Base-by-base conservation (phyloP, 106 monocot genomes). In the Dioscorea dumetorum region DNA sequence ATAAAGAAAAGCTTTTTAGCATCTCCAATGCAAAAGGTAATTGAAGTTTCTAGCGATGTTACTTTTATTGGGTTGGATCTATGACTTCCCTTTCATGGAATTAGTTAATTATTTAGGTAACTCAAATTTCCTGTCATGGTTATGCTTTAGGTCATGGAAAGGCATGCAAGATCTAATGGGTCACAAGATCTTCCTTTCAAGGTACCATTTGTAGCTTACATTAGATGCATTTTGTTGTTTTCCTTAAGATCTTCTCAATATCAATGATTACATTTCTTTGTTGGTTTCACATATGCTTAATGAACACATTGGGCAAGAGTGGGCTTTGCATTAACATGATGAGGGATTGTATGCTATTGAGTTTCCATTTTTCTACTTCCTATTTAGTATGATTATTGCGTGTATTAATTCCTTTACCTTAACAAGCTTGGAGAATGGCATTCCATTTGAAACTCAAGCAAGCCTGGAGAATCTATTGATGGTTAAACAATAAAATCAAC, bases 41-140 rank as follows among this genome's bases (percentile, higher is more conserved):
- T n/a, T 50, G 34, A 60, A 64, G 15, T 61, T 74, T 50, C 50
- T 60, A 59, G 48, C 57, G 63, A 70, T 64, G 68, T 84, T 49
- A 81, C 60, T 31, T 92, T 91, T 78, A 88, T 97, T 67, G 83
- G 92, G 16, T 73, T 97, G 33, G 97, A 97, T 88, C 91, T 97
- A 17, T 78, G 48, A 1, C 62, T 49, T 11, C 33, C 59, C 17
- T 33, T 15, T n/a, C n/a, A 34, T 34, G 34, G n/a, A n/a, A n/a
- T n/a, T n/a, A 34, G 7, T 34, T 3, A 34, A 34, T 34, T 34
- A 34, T 34, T 34, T 34, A 4, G 34, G 34, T 34, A 34, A 34
- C 34, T 34, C 4, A 3, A 34, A 34, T 34, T 34, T 49, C 49
- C 58, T 34, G 62, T 24, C 33, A 13, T 77, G 11, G 2, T 22